Conservation (phyloP, 768 basidiomycete genomes). For the Filobasidium wieringae region DNA sequence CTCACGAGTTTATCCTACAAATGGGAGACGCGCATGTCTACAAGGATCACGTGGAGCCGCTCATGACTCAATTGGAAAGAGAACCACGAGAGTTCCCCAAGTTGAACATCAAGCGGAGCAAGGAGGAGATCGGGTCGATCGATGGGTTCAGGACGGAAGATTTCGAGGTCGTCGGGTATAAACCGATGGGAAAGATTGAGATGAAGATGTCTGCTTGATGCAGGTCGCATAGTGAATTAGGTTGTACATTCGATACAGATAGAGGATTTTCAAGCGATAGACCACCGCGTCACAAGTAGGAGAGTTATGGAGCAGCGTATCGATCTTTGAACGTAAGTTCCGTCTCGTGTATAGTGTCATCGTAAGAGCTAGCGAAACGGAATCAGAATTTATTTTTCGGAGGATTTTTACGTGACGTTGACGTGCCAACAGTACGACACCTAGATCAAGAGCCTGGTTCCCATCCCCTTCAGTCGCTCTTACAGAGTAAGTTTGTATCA, state of each 20-base stretch:
- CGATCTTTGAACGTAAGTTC: too few relatives aligned
- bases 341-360: too few relatives aligned
- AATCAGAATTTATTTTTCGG: too few relatives aligned
- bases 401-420: too few relatives aligned
- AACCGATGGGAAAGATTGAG: slow-evolving; percentile 66
- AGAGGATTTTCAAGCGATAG: too few relatives aligned
- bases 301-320: too few relatives aligned
- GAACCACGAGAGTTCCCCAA: slow-evolving; percentile 74
- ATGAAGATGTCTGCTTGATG: slow-evolving; percentile 93
- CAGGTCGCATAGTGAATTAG: background rate
- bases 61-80: slow-evolving; percentile 66
- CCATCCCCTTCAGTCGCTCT: too few relatives aligned
- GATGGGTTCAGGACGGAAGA: slow-evolving; percentile 73
- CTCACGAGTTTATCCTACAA: slow-evolving; percentile 85
- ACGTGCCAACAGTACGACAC: too few relatives aligned
- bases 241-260: background rate
- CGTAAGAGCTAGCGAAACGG: too few relatives aligned
- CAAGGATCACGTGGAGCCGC: slow-evolving; percentile 76
- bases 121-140: slow-evolving; percentile 48
- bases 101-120: slow-evolving; percentile 57
- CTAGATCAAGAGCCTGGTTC: too few relatives aligned
- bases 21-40: slow-evolving; percentile 98
- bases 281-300: too few relatives aligned
- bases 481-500: too few relatives aligned
- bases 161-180: slow-evolving; percentile 74